Evolutionary conservation across 2,329 filamentous ascomycete species (phyloP).

Genomic region (Nannizziopsis barbatae): DNA sequence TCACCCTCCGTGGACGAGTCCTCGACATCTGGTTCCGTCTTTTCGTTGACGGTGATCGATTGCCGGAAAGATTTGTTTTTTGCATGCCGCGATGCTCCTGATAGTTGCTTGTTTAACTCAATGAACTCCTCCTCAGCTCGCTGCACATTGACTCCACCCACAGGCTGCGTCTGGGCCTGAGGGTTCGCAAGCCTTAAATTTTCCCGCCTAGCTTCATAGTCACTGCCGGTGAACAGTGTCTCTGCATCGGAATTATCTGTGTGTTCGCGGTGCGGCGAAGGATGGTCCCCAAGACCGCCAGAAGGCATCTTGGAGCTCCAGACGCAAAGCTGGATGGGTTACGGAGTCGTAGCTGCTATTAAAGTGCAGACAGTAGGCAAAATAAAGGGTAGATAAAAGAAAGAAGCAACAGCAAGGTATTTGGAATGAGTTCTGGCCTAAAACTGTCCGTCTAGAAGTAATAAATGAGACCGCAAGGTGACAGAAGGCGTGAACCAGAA

Average conservation of each 20-base stretch:
- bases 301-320: background rate
- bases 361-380: background rate
- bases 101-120: conserved; percentile 32
- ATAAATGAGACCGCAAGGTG: too few species aligned
- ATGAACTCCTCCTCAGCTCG: conserved; percentile 35
- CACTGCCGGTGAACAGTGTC: conserved; percentile 17
- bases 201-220: conserved; percentile 25
- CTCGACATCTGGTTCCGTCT: conserved; percentile 43
- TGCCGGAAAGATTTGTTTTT: conserved; percentile 28
- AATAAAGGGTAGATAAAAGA: background rate
- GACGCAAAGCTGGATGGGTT: too few species aligned
- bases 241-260: conserved; percentile 21
- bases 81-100: conserved; percentile 29
- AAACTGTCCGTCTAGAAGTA: too few species aligned
- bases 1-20: conserved; percentile 38
- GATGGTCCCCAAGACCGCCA: background rate
- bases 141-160: conserved; percentile 37
- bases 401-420: too few species aligned
- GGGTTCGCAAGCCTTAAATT: conserved; percentile 24
- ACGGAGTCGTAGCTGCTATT: too few species aligned
- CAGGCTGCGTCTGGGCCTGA: conserved; percentile 24
- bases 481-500: too few species aligned
- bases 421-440: too few species aligned
- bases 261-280: background rate
- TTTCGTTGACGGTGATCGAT: conserved; percentile 22